Percentiles rank a stretch among this genome's conserved stretches.
phyloP scores from a whole-genome alignment of 495 filamentous ascomycete genomes.

The Chlorociboria aeruginascens region DNA sequence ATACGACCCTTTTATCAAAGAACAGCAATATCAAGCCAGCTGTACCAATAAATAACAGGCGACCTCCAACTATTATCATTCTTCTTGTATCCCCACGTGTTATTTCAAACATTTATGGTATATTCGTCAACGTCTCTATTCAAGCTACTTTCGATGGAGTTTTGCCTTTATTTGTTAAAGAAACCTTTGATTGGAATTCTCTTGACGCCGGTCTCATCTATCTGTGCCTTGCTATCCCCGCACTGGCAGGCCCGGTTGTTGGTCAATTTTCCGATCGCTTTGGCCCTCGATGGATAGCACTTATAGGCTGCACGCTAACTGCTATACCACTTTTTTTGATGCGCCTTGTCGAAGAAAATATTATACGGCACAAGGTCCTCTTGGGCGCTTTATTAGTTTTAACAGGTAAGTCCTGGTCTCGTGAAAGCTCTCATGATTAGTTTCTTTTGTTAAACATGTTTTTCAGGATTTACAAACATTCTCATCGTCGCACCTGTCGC shows the following conservation, averaged over 20 bases:
- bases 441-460: too few species aligned
- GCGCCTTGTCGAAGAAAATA: too few species aligned
- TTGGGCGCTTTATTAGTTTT: too few species aligned
- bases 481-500: conserved; percentile 48
- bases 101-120: conserved; percentile 40
- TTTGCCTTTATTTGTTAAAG: conserved; percentile 51
- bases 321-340: too few species aligned
- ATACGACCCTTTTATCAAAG: neutral
- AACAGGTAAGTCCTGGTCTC: too few species aligned
- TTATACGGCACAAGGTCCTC: too few species aligned
- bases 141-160: conserved; percentile 41
- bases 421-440: too few species aligned
- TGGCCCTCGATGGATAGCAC: conserved; percentile 45
- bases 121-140: conserved; percentile 41
- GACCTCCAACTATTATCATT: conserved; percentile 16
- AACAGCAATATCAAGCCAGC: neutral
- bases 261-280: conserved; percentile 45
- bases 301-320: conserved; percentile 49
- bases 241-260: conserved; percentile 47
- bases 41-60: neutral
- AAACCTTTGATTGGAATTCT: conserved; percentile 50
- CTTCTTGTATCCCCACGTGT: conserved; percentile 46
- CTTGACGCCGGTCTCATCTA: conserved; percentile 65
- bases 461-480: neutral
- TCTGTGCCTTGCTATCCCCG: conserved; percentile 47